Percentiles rank a stretch among this genome's conserved stretches.
phyloP scores from a whole-genome alignment of 129 eudicot genomes.

The Flaveria bidentis region DNA sequence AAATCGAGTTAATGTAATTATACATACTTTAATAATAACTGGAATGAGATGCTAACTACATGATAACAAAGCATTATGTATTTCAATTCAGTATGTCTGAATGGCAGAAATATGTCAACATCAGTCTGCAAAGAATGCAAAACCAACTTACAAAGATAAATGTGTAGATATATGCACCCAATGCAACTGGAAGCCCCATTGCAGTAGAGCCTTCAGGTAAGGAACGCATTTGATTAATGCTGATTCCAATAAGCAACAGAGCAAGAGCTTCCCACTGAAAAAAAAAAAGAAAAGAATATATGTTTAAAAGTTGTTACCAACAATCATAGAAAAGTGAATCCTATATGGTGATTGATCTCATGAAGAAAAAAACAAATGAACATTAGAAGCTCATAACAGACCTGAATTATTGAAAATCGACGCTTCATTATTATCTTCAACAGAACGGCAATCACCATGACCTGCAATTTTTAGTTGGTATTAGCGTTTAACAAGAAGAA shows the following conservation, averaged over 20 bases:
- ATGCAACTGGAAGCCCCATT: constrained; percentile 91
- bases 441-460: constrained; percentile 92
- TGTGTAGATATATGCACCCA: constrained; percentile 86
- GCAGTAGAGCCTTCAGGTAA: constrained; percentile 81
- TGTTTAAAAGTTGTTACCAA: constrained; percentile 5
- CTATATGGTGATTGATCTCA: constrained; percentile 6
- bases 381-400: constrained; percentile 32
- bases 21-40: constrained; percentile 20
- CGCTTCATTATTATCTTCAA: constrained; percentile 87
- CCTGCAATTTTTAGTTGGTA: constrained; percentile 50
- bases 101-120: constrained; percentile 24
- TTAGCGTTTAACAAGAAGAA: constrained; percentile 12
- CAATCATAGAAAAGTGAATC: not conserved
- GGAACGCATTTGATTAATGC: constrained; percentile 93
- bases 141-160: constrained; percentile 81
- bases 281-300: constrained; percentile 14
- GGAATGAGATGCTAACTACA: constrained; percentile 6
- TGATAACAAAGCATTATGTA: constrained; percentile 18
- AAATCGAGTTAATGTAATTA: constrained; percentile 20
- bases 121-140: constrained; percentile 19
- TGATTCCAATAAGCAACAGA: constrained; percentile 91
- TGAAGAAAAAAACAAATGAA: not conserved
- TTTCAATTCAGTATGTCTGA: constrained; percentile 23
- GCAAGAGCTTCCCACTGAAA: constrained; percentile 99
- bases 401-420: constrained; percentile 94